Evolutionary conservation across 805 yeast species (phyloP), one percentile per base, ranked within the genome.

Genomic region (Blastobotrys parvus): DNA sequence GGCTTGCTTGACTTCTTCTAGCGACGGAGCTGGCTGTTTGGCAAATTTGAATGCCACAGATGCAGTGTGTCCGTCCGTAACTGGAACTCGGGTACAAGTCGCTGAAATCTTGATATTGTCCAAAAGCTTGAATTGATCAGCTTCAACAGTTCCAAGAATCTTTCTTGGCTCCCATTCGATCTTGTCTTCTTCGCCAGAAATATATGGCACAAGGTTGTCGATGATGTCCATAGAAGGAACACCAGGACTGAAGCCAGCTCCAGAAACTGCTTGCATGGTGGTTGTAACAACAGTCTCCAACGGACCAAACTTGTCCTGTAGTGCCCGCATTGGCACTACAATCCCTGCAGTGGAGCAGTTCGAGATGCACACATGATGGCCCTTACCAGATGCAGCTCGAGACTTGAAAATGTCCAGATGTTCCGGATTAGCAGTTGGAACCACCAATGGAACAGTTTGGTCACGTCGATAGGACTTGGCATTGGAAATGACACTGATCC

Each of bases 261-360:
- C 98, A 3, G 97, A 89, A 51, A 92, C 86, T 31, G 98, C 98
- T 65, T 92, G 98, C 64, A 92, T 66, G 13, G 98, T 92, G 43
- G 97, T 86, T 39, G 95, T 77, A 11, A 95, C 81, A 53, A 90
- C 74, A 19, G 80, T 73, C 46, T 85, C 89, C 47, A 92, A 76
- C 36, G 97, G 97, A 39, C 97, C 98, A 60, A 85, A 90, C 39
- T 70, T 65, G 46, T 88, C 95, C 41, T 82, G 83, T 56, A 92
- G 72, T n/a, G 98, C 97, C 61, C 86, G 87, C 61, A 92, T 72
- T 39, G 97, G 97, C 11, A 96, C 96, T 17, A 92, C 97, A 45
- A 92, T 72, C 34, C 97, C 97, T 3, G 97, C 98, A 30, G 98
- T 92, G 38, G 97, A 89, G 70, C 98, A 92, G 72, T 92, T 92